phyloP scores from a whole-genome alignment of 2,329 filamentous ascomycete species.

The Pseudocercospora ulei region DNA sequence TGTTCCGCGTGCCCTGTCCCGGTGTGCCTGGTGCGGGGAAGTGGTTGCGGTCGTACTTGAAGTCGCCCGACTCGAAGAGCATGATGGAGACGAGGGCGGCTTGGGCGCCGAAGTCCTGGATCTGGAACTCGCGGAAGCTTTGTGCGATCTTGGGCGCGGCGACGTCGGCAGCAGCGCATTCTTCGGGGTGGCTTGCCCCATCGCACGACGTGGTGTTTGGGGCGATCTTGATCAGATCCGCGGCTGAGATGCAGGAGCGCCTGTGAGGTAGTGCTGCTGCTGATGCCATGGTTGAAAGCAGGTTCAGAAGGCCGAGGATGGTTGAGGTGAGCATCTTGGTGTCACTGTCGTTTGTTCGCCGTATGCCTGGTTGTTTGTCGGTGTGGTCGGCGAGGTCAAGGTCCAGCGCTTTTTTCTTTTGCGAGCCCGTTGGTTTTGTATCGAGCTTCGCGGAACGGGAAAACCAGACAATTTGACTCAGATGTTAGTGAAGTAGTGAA shows the following conservation, averaged over 20 bases:
- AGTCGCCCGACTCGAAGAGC: constrained; percentile 57
- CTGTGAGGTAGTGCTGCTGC: constrained; percentile 2
- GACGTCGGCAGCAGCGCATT: constrained; percentile 57
- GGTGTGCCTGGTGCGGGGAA: constrained; percentile 44
- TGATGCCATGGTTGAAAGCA: constrained; percentile 5
- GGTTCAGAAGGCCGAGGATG: constrained; percentile 5
- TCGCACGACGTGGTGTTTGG: constrained; percentile 49
- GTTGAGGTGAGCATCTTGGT: constrained; percentile 10
- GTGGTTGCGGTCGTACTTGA: constrained; percentile 62
- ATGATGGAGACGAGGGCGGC: constrained; percentile 62
- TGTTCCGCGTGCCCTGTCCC: constrained; percentile 63
- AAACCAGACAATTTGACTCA: too few relatives aligned
- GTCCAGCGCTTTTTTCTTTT: too few relatives aligned
- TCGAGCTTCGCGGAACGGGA: too few relatives aligned
- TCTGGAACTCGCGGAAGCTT: constrained; percentile 50
- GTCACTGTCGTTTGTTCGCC: neutral
- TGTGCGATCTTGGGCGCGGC: constrained; percentile 50
- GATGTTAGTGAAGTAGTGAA: constrained; percentile 1
- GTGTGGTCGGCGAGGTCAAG: neutral
- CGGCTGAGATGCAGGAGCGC: constrained; percentile 29
- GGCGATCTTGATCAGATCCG: constrained; percentile 48
- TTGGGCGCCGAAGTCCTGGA: constrained; percentile 50
- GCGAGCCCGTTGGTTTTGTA: too few relatives aligned
- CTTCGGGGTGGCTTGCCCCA: constrained; percentile 39
- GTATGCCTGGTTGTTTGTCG: neutral